Evolutionary conservation across 257 asterid species (phyloP), one percentile per base, ranked within the genome.

Genomic region (Rauvolfia tetraphylla): DNA sequence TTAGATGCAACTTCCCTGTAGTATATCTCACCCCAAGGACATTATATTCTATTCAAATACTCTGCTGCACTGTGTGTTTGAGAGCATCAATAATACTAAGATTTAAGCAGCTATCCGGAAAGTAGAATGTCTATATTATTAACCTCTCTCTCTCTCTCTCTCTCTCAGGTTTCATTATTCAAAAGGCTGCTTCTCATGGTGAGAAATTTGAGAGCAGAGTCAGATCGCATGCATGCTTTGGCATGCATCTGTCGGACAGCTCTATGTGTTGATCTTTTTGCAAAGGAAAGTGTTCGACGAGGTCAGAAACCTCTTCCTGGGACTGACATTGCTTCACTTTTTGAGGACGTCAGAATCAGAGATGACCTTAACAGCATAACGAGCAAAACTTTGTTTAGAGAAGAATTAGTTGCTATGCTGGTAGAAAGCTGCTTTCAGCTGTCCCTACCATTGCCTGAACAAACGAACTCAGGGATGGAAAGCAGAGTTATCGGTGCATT

Each of bases 191-290:
- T 93, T 85, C 92, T 91, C 74, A 91, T 93, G 98, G 98, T 93
- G 79, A 86, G 94, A 81, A 91, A 93, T 89, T 85, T 93, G 85
- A 88, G 98, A 81, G 98, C 98, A 34, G 98, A 93, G 81, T 93
- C 98, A 25, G 98, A 93, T 70, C 90, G 98, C 72, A 93, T 93
- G 97, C 96, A 93, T 83, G 98, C 97, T 49, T 84, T 93, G 84
- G 98, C 97, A 34, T 93, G 98, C 88, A 93, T 93, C 78, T 89
- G 97, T 79, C 88, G 98, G 51, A 93, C 98, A 34, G 98, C 98
- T 56, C 96, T 93, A 33, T 93, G 98, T 76, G 97, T 93, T 63
- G 96, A 93, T 84, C 98, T 92, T 82, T 91, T 92, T 42, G 92
- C 98, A 58, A 92, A 91, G 82, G 98, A 92, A 84, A 90, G 92